Evolutionary conservation across 2,329 filamentous ascomycete genomes (phyloP), one percentile per base, ranked within the genome.

Genomic region (Neonectria magnoliae): DNA sequence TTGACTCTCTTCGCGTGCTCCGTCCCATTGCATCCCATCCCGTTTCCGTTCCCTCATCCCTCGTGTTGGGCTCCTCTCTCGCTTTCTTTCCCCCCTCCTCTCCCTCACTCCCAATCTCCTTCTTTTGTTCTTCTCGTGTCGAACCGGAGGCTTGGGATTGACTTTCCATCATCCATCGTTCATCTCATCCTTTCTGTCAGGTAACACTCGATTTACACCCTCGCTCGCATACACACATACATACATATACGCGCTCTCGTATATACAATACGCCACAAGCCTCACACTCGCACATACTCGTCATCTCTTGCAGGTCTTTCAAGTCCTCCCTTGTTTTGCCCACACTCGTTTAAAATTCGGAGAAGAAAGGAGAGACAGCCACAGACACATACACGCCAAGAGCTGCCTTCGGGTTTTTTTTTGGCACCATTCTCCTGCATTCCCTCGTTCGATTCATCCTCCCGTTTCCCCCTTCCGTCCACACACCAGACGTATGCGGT

Each of bases 401-500:
- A 11, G 1, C 29, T n/a, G 27, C 48, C 29, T 14, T 36, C 31
- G 48, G n/a, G n/a, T n/a, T n/a, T n/a, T n/a, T n/a, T 33, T 51
- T 51, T 51, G 9, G n/a, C 48, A 33, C 18, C 48, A 20, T 36
- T 18, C 48, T 29, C 29, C n/a, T 42, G 38, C 38, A 42, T 18
- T 42, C 10, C 29, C 7, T 11, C 11, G 18, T 9, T 25, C 11
- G 20, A 31, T 31, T 18, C 13, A 27, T 41, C 33, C 20, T 29
- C n/a, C 14, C 41, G 9, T 57, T 52, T 25, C 5, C 18, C n/a
- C n/a, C 25, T 33, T 42, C 18, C 11, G 42, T 44, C 48, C 44
- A 57, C 45, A 33, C 41, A 22, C 25, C 22, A 51, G 61, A 64
- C 70, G 66, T 64, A 72, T 72, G 70, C 67, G 68, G 65, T 58